These are phyloP conservation scores for Nakazawaea ernobii DNA, from an alignment of 805 yeast genomes.

Conservation along the genomic window DNA sequence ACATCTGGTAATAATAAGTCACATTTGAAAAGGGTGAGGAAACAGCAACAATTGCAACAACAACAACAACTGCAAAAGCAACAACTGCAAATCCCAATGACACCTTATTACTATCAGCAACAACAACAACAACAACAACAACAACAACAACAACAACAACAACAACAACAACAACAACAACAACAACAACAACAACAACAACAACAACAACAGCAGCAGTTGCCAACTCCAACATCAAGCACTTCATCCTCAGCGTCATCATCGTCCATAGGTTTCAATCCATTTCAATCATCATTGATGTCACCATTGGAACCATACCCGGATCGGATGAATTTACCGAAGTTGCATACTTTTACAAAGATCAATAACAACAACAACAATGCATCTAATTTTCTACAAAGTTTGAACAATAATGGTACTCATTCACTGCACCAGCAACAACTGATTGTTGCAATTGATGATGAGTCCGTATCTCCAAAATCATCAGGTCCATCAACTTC, in stretches of 20 bases:
- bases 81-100: constrained; percentile 1
- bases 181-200: constrained; percentile 1
- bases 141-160: background rate
- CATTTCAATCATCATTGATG: background rate
- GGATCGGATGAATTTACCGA: constrained; percentile 1
- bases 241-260: constrained; percentile 3
- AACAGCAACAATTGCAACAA: constrained; percentile 1
- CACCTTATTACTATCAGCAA: constrained; percentile 1
- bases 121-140: constrained; percentile 4
- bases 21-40: background rate
- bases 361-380: background rate
- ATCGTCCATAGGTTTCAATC: background rate
- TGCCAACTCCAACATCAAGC: constrained; percentile 5
- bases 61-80: background rate
- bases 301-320: constrained; percentile 4
- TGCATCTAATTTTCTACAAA: constrained; percentile 1
- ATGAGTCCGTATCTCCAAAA: constrained; percentile 6
- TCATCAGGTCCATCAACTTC: constrained; percentile 2
- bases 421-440: background rate
- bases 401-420: background rate
- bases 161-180: background rate
- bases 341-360: constrained; percentile 7
- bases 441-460: background rate
- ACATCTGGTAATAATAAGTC: background rate
- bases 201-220: constrained; percentile 1